These are phyloP conservation scores for Fraxinus velutina DNA, from an alignment of 305 asterid genomes.

Conservation along the genomic window DNA sequence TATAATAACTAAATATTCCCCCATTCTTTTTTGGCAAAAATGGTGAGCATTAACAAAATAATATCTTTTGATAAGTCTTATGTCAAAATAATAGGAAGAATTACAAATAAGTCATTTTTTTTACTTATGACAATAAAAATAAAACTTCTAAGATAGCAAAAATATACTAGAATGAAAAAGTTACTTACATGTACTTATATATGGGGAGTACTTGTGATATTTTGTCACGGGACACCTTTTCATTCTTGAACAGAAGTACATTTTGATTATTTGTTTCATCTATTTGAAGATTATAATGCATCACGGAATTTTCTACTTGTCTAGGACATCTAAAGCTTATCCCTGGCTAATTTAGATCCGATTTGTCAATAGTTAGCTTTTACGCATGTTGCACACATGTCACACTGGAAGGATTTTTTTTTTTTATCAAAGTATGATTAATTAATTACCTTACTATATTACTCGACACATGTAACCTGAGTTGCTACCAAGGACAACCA, in stretches of 20 bases:
- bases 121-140: background rate
- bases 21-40: background rate
- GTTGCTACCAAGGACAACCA: background rate
- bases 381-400: background rate
- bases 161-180: background rate
- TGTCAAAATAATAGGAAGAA: conserved; percentile 1
- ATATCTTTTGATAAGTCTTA: background rate
- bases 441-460: background rate
- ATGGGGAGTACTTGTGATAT: background rate
- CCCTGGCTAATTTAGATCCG: background rate
- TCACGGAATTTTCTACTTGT: background rate
- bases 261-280: background rate
- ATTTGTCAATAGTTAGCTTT: background rate
- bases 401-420: background rate
- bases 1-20: background rate
- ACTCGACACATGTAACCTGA: background rate
- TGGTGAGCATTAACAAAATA: background rate
- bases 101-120: background rate
- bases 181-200: background rate
- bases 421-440: background rate
- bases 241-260: background rate
- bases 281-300: background rate
- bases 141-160: background rate
- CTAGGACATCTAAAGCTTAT: background rate
- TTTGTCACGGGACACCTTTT: background rate